Conservation (phyloP, 2,329 filamentous ascomycete genomes). For the Microcyclosporella mali region DNA sequence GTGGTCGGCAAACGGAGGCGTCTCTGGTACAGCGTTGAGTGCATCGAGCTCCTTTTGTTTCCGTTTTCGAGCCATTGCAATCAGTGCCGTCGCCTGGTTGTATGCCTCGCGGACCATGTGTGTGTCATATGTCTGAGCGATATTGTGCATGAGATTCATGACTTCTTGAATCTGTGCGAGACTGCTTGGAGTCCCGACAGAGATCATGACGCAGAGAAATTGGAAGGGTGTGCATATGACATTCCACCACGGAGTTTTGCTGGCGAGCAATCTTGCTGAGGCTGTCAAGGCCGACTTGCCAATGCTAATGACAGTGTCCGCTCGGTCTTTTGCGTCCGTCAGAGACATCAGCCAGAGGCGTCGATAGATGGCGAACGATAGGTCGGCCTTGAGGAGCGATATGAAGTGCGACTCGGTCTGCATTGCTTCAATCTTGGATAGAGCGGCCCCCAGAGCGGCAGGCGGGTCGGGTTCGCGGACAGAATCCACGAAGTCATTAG, state of each 20-base stretch:
- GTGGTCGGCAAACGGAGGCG: slow-evolving; percentile 25
- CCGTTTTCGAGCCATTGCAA: slow-evolving; percentile 28
- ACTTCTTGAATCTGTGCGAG: slow-evolving; percentile 32
- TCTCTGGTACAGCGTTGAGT: slow-evolving; percentile 22
- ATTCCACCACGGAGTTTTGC: slow-evolving; percentile 40
- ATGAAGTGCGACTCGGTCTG: slow-evolving; percentile 32
- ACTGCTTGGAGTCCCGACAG: slow-evolving; percentile 35
- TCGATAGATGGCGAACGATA: slow-evolving; percentile 44
- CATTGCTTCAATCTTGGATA: slow-evolving; percentile 30
- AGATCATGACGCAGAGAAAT: slow-evolving; percentile 38
- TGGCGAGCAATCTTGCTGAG: slow-evolving; percentile 31
- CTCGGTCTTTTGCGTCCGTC: slow-evolving; percentile 33
- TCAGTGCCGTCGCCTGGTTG: slow-evolving; percentile 29
- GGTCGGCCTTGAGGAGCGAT: slow-evolving; percentile 49
- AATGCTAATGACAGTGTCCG: slow-evolving; percentile 33
- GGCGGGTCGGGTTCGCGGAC: slow-evolving; percentile 32
- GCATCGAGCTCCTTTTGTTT: slow-evolving; percentile 31
- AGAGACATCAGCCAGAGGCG: slow-evolving; percentile 37
- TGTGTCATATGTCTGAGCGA: slow-evolving; percentile 34
- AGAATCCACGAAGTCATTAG: slow-evolving; percentile 31
- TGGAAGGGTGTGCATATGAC: slow-evolving; percentile 39
- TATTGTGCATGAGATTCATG: slow-evolving; percentile 35
- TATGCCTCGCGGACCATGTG: slow-evolving; percentile 36
- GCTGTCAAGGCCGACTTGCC: slow-evolving; percentile 33
- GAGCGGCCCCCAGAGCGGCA: slow-evolving; percentile 26